These are phyloP conservation scores for Malassezia pachydermatis DNA, from an alignment of 1,284 basidiomycete species.

Conservation along the genomic window DNA sequence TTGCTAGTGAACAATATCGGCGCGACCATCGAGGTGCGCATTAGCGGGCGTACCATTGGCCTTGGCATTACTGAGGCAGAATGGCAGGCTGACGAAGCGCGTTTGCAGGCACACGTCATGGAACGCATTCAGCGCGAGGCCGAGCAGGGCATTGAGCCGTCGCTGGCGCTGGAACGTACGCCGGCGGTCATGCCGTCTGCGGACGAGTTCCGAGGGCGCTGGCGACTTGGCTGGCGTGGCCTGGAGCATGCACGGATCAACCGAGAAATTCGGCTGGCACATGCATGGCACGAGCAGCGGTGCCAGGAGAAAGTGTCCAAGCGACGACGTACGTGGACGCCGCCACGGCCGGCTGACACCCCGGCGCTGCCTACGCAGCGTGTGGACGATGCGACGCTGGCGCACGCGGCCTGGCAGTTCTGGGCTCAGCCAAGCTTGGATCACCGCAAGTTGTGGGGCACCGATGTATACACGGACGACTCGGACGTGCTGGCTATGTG, in stretches of 20 bases:
- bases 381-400: background rate
- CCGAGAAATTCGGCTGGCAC: constrained; percentile 26
- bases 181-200: constrained; percentile 7
- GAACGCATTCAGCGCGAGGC: constrained; percentile 9
- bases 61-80: constrained; percentile 9
- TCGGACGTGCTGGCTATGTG: constrained; percentile 54
- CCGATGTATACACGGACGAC: constrained; percentile 57
- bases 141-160: constrained; percentile 4
- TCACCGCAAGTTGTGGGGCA: constrained; percentile 53
- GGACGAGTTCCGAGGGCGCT: constrained; percentile 18
- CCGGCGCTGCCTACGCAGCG: background rate
- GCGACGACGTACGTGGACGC: background rate
- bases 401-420: constrained; percentile 28
- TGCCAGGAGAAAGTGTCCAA: constrained; percentile 2
- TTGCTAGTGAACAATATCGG: constrained; percentile 40
- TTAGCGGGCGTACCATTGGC: constrained; percentile 25
- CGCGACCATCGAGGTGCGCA: constrained; percentile 43
- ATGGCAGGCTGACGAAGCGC: constrained; percentile 9
- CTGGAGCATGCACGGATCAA: constrained; percentile 36
- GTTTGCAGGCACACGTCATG: constrained; percentile 1
- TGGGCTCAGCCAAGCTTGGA: constrained; percentile 33
- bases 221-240: constrained; percentile 43
- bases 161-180: constrained; percentile 15
- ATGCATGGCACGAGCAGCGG: constrained; percentile 14
- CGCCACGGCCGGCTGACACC: background rate